A percentile compares a stretch with the other conserved stretches of the same genome.
These are phyloP conservation scores for Halophytophthora polymorphica DNA, from an alignment of 352 stramenopile genomes.

Conservation along the genomic window DNA sequence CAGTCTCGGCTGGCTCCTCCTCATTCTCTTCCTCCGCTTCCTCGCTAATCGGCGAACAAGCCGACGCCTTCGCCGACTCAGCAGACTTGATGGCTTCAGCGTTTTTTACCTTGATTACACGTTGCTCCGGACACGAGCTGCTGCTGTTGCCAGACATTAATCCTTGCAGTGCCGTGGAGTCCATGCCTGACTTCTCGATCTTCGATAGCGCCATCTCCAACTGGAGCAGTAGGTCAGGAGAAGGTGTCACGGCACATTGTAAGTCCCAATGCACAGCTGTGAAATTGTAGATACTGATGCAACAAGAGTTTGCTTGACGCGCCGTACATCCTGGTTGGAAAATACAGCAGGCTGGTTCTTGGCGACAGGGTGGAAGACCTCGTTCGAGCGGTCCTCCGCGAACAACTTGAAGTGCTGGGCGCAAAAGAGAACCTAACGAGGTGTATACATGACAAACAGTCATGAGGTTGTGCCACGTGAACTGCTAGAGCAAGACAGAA, in stretches of 20 bases:
- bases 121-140: slow-evolving; percentile 4
- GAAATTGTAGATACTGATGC: not conserved
- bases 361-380: slow-evolving; percentile 43
- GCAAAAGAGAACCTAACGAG: slow-evolving; percentile 55
- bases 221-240: slow-evolving; percentile 12
- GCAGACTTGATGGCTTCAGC: slow-evolving; percentile 4
- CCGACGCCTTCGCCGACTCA: not conserved
- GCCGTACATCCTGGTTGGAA: slow-evolving; percentile 61
- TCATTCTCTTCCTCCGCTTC: slow-evolving; percentile 8
- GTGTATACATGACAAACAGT: not conserved
- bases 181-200: slow-evolving; percentile 54
- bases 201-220: slow-evolving; percentile 70
- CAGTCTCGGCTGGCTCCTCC: slow-evolving; percentile 14
- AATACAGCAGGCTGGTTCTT: slow-evolving; percentile 41
- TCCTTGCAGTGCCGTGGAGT: slow-evolving; percentile 41
- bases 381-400: slow-evolving; percentile 38
- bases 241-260: not conserved
- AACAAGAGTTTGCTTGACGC: not conserved
- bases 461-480: too few relatives aligned
- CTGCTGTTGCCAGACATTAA: slow-evolving; percentile 24
- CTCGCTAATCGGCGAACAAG: slow-evolving; percentile 5
- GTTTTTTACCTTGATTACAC: slow-evolving; percentile 9
- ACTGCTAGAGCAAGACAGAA: too few relatives aligned
- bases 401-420: slow-evolving; percentile 77
- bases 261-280: not conserved